phyloP scores from a whole-genome alignment of 169 alveolate genomes.

The Plasmodium gonderi region DNA sequence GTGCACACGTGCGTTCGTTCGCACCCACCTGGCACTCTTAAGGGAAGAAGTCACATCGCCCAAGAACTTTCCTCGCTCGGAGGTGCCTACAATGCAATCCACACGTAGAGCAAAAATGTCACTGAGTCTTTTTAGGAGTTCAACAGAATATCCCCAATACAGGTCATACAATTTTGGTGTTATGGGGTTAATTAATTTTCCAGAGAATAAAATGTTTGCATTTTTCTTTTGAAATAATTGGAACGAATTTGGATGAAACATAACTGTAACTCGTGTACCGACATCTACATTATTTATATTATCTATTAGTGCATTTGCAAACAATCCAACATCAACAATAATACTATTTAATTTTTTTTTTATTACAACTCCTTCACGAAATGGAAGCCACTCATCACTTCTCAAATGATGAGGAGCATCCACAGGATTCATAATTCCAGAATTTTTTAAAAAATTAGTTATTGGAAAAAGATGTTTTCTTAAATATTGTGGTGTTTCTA shows the following conservation, averaged over 20 bases:
- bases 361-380: slow-evolving; percentile 76
- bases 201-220: slow-evolving; percentile 32
- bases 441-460: slow-evolving; percentile 90
- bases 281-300: slow-evolving; percentile 66
- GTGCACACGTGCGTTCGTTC: not conserved
- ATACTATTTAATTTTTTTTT: slow-evolving; percentile 15
- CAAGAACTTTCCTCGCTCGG: slow-evolving; percentile 38
- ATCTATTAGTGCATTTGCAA: slow-evolving; percentile 78
- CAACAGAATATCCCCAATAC: slow-evolving; percentile 68
- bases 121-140: slow-evolving; percentile 46
- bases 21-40: slow-evolving; percentile 2
- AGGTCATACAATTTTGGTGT: slow-evolving; percentile 38
- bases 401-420: slow-evolving; percentile 99
- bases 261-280: slow-evolving; percentile 75
- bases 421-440: slow-evolving; percentile 98
- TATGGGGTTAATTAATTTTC: slow-evolving; percentile 48
- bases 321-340: slow-evolving; percentile 85
- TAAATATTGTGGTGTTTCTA: slow-evolving; percentile 99
- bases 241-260: slow-evolving; percentile 26
- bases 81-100: slow-evolving; percentile 56
- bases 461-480: slow-evolving; percentile 89
- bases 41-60: not conserved
- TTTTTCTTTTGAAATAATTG: slow-evolving; percentile 32
- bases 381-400: slow-evolving; percentile 94
- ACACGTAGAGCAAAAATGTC: slow-evolving; percentile 41